phyloP scores from a whole-genome alignment of 345 rosid species.

The Lepidium sativum region DNA sequence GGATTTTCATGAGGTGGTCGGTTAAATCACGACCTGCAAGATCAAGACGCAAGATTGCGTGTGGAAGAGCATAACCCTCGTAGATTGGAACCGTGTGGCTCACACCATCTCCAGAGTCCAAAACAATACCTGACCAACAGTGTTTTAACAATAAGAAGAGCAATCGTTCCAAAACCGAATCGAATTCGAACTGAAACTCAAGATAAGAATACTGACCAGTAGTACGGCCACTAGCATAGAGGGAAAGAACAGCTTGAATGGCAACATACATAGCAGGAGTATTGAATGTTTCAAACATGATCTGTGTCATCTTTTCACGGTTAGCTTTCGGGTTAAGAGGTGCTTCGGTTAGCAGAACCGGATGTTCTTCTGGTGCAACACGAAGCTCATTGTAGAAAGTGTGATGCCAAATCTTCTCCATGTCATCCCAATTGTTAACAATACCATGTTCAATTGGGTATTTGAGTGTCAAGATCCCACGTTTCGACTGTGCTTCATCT shows the following conservation, averaged over 20 bases:
- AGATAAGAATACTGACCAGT: constrained; percentile 32
- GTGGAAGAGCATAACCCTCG: constrained; percentile 61
- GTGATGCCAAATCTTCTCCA: constrained; percentile 68
- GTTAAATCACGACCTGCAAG: constrained; percentile 54
- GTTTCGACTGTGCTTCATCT: constrained; percentile 68
- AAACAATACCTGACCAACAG: constrained; percentile 39
- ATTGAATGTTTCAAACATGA: constrained; percentile 59
- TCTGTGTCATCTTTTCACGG: constrained; percentile 62
- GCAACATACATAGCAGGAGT: constrained; percentile 63
- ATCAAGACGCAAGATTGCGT: constrained; percentile 56
- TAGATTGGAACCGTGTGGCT: constrained; percentile 62
- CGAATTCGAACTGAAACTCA: no score
- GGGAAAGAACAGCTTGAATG: constrained; percentile 63
- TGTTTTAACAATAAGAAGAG: neutral
- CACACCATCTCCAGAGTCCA: constrained; percentile 69
- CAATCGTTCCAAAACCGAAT: neutral
- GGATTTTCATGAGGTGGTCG: constrained; percentile 55
- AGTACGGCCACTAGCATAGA: constrained; percentile 68
- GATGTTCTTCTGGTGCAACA: constrained; percentile 64
- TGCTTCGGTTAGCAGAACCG: constrained; percentile 59
- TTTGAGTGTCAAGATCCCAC: constrained; percentile 58
- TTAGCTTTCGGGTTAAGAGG: constrained; percentile 64
- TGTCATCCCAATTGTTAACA: constrained; percentile 64
- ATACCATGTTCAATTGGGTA: constrained; percentile 67
- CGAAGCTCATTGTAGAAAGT: constrained; percentile 55